These are phyloP conservation scores for Candida schatavii DNA, from an alignment of 805 yeast genomes.

Conservation along the genomic window DNA sequence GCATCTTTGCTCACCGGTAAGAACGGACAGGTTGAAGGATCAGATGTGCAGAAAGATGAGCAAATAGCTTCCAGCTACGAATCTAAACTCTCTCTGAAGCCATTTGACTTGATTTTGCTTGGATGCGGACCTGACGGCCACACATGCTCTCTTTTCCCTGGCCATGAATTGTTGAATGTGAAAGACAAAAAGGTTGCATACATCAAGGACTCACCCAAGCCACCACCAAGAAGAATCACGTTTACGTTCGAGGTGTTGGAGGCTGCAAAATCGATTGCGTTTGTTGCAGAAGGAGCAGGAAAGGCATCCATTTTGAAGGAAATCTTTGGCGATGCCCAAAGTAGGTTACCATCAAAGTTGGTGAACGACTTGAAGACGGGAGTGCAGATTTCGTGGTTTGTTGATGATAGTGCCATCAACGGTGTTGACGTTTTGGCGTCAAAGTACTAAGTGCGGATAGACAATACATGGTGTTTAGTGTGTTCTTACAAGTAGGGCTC, in stretches of 20 bases:
- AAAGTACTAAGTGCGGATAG: conserved; percentile 26
- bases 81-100: conserved; percentile 46
- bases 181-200: conserved; percentile 51
- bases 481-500: too few relatives aligned
- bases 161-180: conserved; percentile 65
- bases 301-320: conserved; percentile 71
- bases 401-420: conserved; percentile 69
- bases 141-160: conserved; percentile 91
- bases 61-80: conserved; percentile 65
- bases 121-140: conserved; percentile 98
- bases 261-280: conserved; percentile 55
- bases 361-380: conserved; percentile 54
- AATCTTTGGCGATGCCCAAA: conserved; percentile 55
- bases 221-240: conserved; percentile 90
- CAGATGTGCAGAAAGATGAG: conserved; percentile 43
- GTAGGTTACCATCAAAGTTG: conserved; percentile 65
- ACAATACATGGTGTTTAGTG: too few relatives aligned
- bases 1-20: conserved; percentile 55
- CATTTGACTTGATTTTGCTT: conserved; percentile 64
- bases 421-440: conserved; percentile 50
- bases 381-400: conserved; percentile 75
- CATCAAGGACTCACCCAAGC: conserved; percentile 85
- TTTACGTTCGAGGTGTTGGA: conserved; percentile 76
- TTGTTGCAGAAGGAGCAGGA: conserved; percentile 87
- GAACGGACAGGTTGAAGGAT: conserved; percentile 41